Conservation (phyloP, 306 rosid species). For the Clitoria ternatea region DNA sequence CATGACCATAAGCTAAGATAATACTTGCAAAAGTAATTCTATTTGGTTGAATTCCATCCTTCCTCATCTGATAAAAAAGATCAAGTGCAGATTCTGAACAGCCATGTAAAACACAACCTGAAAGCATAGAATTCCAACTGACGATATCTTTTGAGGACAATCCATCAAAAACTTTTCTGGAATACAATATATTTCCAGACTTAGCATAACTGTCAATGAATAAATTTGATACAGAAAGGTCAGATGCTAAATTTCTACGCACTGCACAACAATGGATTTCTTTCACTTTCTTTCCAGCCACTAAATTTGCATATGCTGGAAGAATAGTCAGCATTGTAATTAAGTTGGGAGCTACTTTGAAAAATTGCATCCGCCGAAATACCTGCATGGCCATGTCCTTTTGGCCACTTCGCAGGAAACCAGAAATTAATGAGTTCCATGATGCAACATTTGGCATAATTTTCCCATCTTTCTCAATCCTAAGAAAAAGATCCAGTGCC, state of each 20-base stretch:
- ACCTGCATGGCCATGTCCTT: conserved; percentile 68
- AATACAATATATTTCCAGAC: conserved; percentile 65
- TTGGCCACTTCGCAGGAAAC: conserved; percentile 66
- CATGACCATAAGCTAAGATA: conserved; percentile 67
- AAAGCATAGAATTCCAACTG: conserved; percentile 80
- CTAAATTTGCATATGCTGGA: conserved; percentile 68
- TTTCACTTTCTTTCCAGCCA: conserved; percentile 58
- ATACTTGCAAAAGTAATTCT: conserved; percentile 77
- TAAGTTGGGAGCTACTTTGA: conserved; percentile 48
- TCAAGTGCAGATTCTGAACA: conserved; percentile 52
- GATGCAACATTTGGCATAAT: conserved; percentile 70
- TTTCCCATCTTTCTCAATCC: conserved; percentile 75
- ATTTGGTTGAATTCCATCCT: conserved; percentile 53
- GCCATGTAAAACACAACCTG: conserved; percentile 75
- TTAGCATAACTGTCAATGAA: conserved; percentile 79
- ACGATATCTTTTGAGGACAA: conserved; percentile 66
- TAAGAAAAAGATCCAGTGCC: conserved; percentile 75
- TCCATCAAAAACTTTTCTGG: conserved; percentile 63
- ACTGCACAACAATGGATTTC: conserved; percentile 79
- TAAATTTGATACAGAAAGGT: conserved; percentile 56
- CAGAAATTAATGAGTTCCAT: conserved; percentile 85
- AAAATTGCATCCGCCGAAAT: conserved; percentile 78
- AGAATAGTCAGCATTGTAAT: conserved; percentile 76
- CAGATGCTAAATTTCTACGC: conserved; percentile 60
- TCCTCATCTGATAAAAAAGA: conserved; percentile 63